These are phyloP conservation scores for Triangularia verruculosa DNA, from an alignment of 2,329 filamentous ascomycete genomes.

Conservation along the genomic window DNA sequence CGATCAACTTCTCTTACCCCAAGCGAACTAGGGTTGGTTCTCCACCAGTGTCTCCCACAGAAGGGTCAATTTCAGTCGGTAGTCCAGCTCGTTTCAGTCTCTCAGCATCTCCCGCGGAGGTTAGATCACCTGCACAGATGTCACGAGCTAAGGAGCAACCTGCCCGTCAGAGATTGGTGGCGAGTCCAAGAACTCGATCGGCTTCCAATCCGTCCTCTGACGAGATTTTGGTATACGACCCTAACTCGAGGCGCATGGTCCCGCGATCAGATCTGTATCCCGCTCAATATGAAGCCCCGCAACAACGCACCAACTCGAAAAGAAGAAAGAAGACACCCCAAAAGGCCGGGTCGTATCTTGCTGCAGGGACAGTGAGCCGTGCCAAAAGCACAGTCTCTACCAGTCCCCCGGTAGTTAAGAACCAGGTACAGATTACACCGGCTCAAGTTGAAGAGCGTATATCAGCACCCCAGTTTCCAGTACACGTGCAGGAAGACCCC, in stretches of 20 bases:
- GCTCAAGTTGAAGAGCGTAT: background rate
- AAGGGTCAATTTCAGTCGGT: constrained; percentile 8
- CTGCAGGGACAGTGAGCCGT: constrained; percentile 53
- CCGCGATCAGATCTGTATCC: constrained; percentile 44
- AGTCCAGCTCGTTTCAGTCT: constrained; percentile 9
- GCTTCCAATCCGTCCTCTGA: constrained; percentile 33
- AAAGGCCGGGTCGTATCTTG: constrained; percentile 45
- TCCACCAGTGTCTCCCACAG: constrained; percentile 35
- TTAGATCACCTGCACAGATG: constrained; percentile 20
- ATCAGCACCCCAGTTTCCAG: constrained; percentile 2
- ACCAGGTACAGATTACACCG: background rate
- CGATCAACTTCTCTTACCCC: constrained; percentile 60
- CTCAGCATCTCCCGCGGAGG: constrained; percentile 4
- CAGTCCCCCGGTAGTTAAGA: background rate
- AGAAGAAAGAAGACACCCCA: constrained; percentile 41
- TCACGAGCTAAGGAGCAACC: constrained; percentile 16
- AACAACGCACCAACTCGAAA: constrained; percentile 35
- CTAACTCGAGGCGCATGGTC: constrained; percentile 64
- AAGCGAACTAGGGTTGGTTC: constrained; percentile 42
- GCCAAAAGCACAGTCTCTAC: constrained; percentile 40
- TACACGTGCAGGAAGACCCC: constrained; percentile 9
- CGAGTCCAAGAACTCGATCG: constrained; percentile 27
- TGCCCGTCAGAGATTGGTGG: constrained; percentile 8
- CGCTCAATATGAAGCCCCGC: constrained; percentile 42
- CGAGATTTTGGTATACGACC: constrained; percentile 56